phyloP scores from a whole-genome alignment of 345 rosid species.

The Eucalyptus curtisii region DNA sequence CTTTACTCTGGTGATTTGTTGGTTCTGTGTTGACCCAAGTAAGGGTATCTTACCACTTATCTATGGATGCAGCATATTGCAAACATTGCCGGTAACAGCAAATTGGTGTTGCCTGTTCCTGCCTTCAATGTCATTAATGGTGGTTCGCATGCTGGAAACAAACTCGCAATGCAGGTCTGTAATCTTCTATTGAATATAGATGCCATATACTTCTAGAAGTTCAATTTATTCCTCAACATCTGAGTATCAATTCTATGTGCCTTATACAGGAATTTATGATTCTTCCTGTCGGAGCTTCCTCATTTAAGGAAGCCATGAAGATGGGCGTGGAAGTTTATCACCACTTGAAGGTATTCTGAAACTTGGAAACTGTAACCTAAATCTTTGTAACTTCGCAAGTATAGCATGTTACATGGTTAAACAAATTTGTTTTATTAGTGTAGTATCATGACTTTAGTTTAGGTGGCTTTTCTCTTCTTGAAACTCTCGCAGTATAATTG shows the following conservation, averaged over 20 bases:
- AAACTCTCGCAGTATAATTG: background rate
- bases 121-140: slow-evolving; percentile 72
- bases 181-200: background rate
- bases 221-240: background rate
- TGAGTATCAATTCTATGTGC: background rate
- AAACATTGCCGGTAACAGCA: slow-evolving; percentile 53
- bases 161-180: slow-evolving; percentile 58
- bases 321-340: slow-evolving; percentile 74
- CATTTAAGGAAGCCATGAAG: slow-evolving; percentile 73
- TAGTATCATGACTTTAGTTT: background rate
- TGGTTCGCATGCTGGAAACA: slow-evolving; percentile 68
- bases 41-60: background rate
- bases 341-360: slow-evolving; percentile 1
- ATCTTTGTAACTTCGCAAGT: background rate
- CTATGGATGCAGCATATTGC: slow-evolving; percentile 50
- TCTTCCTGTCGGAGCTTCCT: slow-evolving; percentile 55
- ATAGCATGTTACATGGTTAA: background rate
- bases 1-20: background rate
- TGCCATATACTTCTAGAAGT: background rate
- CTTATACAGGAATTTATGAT: slow-evolving; percentile 54
- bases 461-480: background rate
- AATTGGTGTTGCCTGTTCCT: slow-evolving; percentile 55
- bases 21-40: background rate
- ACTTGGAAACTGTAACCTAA: background rate
- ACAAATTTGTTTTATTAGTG: background rate